phyloP scores from a whole-genome alignment of 768 basidiomycete genomes.

The Lactarius hatsudake region DNA sequence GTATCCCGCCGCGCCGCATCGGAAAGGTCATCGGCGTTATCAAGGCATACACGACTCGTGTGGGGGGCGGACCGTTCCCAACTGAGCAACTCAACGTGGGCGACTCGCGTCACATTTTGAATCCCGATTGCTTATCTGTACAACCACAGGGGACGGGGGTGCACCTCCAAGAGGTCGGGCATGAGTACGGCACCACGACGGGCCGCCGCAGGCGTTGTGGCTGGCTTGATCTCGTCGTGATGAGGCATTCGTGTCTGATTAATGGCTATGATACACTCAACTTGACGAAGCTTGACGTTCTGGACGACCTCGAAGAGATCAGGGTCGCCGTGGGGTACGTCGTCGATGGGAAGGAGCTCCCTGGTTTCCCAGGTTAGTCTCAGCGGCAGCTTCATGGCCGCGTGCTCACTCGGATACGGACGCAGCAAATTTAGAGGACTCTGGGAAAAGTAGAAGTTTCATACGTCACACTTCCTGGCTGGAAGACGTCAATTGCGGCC shows the following conservation, averaged over 20 bases:
- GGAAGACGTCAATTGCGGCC: slow-evolving; percentile 75
- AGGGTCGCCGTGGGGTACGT: slow-evolving; percentile 82
- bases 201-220: slow-evolving; percentile 92
- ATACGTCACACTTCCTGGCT: slow-evolving; percentile 89
- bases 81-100: slow-evolving; percentile 89
- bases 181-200: slow-evolving; percentile 90
- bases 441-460: slow-evolving; percentile 78
- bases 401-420: neutral
- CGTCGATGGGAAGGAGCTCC: slow-evolving; percentile 71
- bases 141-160: slow-evolving; percentile 66
- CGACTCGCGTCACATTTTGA: slow-evolving; percentile 20
- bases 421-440: slow-evolving; percentile 79
- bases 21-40: slow-evolving; percentile 89
- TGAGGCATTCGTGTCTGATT: slow-evolving; percentile 88
- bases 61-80: slow-evolving; percentile 98
- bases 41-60: slow-evolving; percentile 97
- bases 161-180: slow-evolving; percentile 91
- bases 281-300: slow-evolving; percentile 93
- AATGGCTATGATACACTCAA: slow-evolving; percentile 95
- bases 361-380: slow-evolving; percentile 80
- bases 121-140: neutral
- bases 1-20: slow-evolving; percentile 86
- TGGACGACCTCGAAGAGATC: slow-evolving; percentile 83
- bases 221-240: slow-evolving; percentile 95
- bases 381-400: slow-evolving; percentile 15